Evolutionary conservation across 495 filamentous ascomycete species (phyloP).

Genomic region (Talaromyces thailandensis): DNA sequence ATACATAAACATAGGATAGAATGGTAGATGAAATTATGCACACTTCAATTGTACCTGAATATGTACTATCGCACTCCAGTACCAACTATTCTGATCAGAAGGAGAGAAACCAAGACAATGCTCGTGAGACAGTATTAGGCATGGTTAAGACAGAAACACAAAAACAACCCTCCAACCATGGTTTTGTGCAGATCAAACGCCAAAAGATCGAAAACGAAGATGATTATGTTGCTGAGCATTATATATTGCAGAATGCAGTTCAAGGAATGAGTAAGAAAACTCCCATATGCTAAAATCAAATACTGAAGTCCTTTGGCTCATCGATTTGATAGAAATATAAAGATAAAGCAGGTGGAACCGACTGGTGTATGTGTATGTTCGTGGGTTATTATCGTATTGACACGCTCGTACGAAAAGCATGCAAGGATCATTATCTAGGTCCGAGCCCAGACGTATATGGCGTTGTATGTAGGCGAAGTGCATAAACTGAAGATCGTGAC

Average conservation of each 20-base stretch:
- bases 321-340: not conserved
- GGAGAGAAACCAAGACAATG: not conserved
- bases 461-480: not conserved
- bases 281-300: not conserved
- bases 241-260: not conserved
- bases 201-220: not conserved
- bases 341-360: not conserved
- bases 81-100: too few species aligned
- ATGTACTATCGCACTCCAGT: not conserved
- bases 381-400: not conserved
- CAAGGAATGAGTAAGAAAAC: not conserved
- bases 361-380: not conserved
- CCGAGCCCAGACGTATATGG: not conserved
- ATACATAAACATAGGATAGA: not conserved
- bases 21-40: not conserved
- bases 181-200: not conserved
- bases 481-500: not conserved
- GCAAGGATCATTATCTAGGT: not conserved
- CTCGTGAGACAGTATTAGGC: conserved; percentile 1
- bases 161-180: not conserved
- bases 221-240: not conserved
- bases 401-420: not conserved
- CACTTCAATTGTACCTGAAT: not conserved
- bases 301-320: not conserved
- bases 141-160: not conserved